Base-by-base conservation (phyloP, 2,329 filamentous ascomycete species). In the Conoideocrella luteorostrata region DNA sequence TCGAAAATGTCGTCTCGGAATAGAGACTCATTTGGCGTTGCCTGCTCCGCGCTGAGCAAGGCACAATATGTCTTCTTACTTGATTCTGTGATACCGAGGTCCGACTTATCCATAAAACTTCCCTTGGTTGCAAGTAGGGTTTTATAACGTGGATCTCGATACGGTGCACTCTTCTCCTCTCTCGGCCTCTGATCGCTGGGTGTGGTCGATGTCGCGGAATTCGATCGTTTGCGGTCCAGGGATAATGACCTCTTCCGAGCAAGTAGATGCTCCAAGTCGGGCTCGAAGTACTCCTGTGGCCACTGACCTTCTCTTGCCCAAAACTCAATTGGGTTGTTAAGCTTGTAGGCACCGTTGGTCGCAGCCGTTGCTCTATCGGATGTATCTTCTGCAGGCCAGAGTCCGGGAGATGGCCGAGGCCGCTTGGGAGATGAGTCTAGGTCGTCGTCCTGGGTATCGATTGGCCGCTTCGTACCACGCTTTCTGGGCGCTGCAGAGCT, bases 1-100 rank as follows among this genome's bases (percentile, higher is more conserved):
- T 62, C 46, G 42, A 71, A 69, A 5, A 67, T 24, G 40, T 65
- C 57, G 36, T 67, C 59, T 7, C 44, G 41, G 50, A 72, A 72
- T 5, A 70, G 47, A 0, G 63, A 56, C 12, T 62, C 44, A 5
- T 50, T 6, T 17, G 64, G 68, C 33, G 59, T 22, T 5, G 48
- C 33, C 43, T 68, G 61, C 13, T 58, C 42, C 1, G 10, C 39
- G 5, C 59, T 42, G 5, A 71, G 59, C 10, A 71, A 48, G 23
- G 30, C 48, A 43, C 39, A 41, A 45, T 51, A 63, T 35, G 60
- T 43, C 4, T 5, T 30, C 43, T 62, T 63, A 48, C 64, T 68
- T 36, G 24, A 42, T 13, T 60, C 43, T 5, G 52, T 54, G 21
- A 68, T 55, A 10, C 51, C 64, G 5, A 57, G 45, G 3, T 56